These are phyloP conservation scores for Candida sojae DNA, from an alignment of 1,139 yeast species.

Conservation along the genomic window DNA sequence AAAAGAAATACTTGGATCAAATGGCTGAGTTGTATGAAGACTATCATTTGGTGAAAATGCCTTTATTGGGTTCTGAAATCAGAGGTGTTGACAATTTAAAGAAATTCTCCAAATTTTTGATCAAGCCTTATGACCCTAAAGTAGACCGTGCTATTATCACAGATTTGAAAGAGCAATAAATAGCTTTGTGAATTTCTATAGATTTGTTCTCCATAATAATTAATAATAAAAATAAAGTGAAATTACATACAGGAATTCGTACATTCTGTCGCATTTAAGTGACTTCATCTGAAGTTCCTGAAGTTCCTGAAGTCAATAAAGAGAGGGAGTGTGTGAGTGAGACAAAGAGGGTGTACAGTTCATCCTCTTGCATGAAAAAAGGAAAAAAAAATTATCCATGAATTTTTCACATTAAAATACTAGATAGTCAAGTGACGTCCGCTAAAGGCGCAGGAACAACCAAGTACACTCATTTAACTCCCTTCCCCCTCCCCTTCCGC, in stretches of 20 bases:
- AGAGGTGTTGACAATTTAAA: conserved; percentile 86
- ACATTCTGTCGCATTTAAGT: too few relatives aligned
- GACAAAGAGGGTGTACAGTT: not conserved
- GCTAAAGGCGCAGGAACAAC: not conserved
- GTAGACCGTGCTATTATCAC: conserved; percentile 60
- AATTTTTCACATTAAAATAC: not conserved
- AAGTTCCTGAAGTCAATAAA: not conserved
- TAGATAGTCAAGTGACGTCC: not conserved
- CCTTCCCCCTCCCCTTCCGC: not conserved
- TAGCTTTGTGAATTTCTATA: not conserved
- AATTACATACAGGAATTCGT: too few relatives aligned
- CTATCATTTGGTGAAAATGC: conserved; percentile 93
- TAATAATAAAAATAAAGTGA: too few relatives aligned
- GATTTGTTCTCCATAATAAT: not conserved
- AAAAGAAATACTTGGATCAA: conserved; percentile 89
- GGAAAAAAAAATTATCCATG: not conserved
- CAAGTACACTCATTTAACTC: not conserved
- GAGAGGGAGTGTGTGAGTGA: not conserved
- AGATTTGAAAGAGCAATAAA: conserved; percentile 59
- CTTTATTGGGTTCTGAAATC: conserved; percentile 89
- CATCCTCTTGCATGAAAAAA: too few relatives aligned
- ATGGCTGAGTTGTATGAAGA: conserved; percentile 93
- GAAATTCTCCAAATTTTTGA: conserved; percentile 69
- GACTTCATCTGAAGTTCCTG: too few relatives aligned
- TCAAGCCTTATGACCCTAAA: conserved; percentile 71